Conservation (phyloP, 2,329 filamentous ascomycete species). For the Aspergillus unguis region DNA sequence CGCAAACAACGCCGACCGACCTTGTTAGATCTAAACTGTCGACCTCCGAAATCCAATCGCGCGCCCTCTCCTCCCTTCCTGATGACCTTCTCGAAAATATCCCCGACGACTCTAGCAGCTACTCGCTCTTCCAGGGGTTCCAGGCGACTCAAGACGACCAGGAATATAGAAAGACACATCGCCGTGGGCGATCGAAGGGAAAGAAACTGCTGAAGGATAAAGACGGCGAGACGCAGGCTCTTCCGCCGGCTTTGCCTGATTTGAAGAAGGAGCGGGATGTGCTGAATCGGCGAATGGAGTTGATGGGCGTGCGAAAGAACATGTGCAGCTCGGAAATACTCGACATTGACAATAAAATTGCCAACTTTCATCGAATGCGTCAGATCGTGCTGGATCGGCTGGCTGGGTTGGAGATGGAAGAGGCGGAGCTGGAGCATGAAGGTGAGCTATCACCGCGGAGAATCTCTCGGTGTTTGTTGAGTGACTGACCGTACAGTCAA, state of each 20-base stretch:
- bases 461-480: too few relatives aligned
- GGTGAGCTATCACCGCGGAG: conserved; percentile 49
- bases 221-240: conserved; percentile 50
- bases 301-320: conserved; percentile 89
- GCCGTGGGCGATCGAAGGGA: conserved; percentile 68
- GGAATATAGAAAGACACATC: conserved; percentile 65
- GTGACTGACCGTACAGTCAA: conserved; percentile 41
- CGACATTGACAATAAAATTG: conserved; percentile 95
- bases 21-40: conserved; percentile 89
- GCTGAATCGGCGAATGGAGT: conserved; percentile 81
- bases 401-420: conserved; percentile 83
- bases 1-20: conserved; percentile 88
- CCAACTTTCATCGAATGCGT: conserved; percentile 88
- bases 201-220: conserved; percentile 66
- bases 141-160: conserved; percentile 68
- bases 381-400: conserved; percentile 85
- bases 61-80: conserved; percentile 80
- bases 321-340: conserved; percentile 96
- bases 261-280: conserved; percentile 76
- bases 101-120: conserved; percentile 78
- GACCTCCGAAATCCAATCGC: conserved; percentile 86
- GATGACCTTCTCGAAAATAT: conserved; percentile 89
- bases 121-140: conserved; percentile 95
- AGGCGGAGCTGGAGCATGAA: conserved; percentile 84
- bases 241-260: conserved; percentile 65